These are phyloP conservation scores for Tolypocladium amazonense DNA, from an alignment of 2,329 filamentous ascomycete genomes.

Conservation along the genomic window DNA sequence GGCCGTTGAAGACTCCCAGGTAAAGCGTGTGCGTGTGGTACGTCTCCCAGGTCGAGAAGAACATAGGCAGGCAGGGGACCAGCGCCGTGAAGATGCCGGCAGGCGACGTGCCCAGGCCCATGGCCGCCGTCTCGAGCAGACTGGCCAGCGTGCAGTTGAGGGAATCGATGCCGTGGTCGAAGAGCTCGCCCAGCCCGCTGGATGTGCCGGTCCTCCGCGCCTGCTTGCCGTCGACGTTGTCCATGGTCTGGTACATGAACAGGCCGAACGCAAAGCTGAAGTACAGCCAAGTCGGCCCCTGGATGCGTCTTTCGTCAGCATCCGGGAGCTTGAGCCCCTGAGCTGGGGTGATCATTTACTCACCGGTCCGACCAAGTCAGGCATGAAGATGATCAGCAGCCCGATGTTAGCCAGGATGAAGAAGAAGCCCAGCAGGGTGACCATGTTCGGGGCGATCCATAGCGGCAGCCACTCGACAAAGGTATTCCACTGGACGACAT, in stretches of 20 bases:
- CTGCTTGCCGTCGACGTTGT: slow-evolving; percentile 98
- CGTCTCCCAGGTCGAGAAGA: slow-evolving; percentile 99
- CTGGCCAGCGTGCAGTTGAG: slow-evolving; percentile 93
- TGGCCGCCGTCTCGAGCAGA: slow-evolving; percentile 81
- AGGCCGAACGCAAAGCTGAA: slow-evolving; percentile 91
- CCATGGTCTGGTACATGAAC: slow-evolving; percentile 99
- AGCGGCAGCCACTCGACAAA: slow-evolving; percentile 84
- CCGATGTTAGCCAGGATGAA: slow-evolving; percentile 83
- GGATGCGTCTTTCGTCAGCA: neutral
- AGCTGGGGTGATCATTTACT: slow-evolving; percentile 19
- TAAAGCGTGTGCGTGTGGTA: slow-evolving; percentile 98
- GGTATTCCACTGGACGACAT: slow-evolving; percentile 71
- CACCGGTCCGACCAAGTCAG: slow-evolving; percentile 84
- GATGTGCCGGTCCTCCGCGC: slow-evolving; percentile 90
- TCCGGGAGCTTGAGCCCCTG: neutral
- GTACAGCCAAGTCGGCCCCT: slow-evolving; percentile 87
- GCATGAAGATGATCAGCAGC: slow-evolving; percentile 66
- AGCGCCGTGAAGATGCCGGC: slow-evolving; percentile 86
- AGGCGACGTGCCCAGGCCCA: slow-evolving; percentile 77
- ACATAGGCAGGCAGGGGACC: slow-evolving; percentile 91
- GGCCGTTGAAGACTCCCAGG: slow-evolving; percentile 92
- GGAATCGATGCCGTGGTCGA: slow-evolving; percentile 97
- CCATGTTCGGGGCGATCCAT: slow-evolving; percentile 97
- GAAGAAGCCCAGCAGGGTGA: slow-evolving; percentile 87
- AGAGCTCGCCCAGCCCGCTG: slow-evolving; percentile 88